Conservation (phyloP, 352 stramenopile species). For the Globisporangium splendens region DNA sequence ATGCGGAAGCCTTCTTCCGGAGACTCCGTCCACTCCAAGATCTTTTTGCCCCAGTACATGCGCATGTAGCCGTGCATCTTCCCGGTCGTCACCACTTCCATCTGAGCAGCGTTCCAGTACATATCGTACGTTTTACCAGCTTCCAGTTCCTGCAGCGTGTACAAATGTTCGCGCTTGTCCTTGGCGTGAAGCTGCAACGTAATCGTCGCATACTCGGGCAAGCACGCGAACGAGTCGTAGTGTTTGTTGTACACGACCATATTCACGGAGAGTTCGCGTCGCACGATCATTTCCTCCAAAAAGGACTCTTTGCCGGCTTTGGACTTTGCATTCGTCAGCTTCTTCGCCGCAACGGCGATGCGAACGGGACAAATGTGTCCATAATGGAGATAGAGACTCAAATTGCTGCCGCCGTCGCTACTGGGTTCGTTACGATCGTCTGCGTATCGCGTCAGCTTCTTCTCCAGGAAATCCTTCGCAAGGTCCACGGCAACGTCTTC, state of each 20-base stretch:
- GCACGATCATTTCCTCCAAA: constrained; percentile 97
- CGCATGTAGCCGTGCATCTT: constrained; percentile 92
- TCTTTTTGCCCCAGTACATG: constrained; percentile 99
- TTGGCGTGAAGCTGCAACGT: constrained; percentile 88
- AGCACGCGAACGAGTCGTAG: constrained; percentile 92
- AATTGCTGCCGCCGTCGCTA: constrained; percentile 85
- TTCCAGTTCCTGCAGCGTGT: constrained; percentile 91
- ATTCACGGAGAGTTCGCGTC: constrained; percentile 96
- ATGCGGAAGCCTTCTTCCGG: constrained; percentile 90
- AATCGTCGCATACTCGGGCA: constrained; percentile 90
- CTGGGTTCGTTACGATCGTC: constrained; percentile 95
- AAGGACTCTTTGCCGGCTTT: constrained; percentile 89
- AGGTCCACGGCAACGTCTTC: constrained; percentile 55
- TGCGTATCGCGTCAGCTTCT: constrained; percentile 71
- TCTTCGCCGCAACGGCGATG: constrained; percentile 52
- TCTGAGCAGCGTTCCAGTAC: constrained; percentile 98
- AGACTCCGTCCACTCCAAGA: constrained; percentile 96
- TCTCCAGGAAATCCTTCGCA: constrained; percentile 87
- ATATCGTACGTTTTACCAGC: constrained; percentile 92
- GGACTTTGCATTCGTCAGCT: constrained; percentile 60
- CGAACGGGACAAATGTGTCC: constrained; percentile 83
- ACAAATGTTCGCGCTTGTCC: constrained; percentile 89
- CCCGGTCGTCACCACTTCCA: constrained; percentile 92
- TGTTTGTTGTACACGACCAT: constrained; percentile 94
- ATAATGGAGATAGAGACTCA: constrained; percentile 93